Evolutionary conservation across 2,329 filamentous ascomycete genomes (phyloP).

Genomic region (Rhinocladiella similis): DNA sequence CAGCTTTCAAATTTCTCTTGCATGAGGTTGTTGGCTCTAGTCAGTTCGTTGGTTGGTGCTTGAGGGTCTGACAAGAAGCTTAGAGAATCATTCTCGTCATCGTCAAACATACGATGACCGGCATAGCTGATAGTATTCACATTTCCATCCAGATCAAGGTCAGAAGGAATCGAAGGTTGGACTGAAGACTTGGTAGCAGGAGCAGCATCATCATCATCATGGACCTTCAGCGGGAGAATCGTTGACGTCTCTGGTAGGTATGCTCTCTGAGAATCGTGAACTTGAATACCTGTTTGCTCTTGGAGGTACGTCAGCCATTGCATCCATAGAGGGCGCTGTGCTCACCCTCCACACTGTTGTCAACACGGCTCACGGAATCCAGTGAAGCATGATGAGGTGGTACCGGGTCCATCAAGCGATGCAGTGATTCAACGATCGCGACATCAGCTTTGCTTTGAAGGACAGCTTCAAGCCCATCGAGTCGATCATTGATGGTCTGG

Average conservation of each 20-base stretch:
- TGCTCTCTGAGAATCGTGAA: slow-evolving; percentile 11
- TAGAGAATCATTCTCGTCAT: slow-evolving; percentile 8
- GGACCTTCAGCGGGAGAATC: not conserved
- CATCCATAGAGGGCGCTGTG: not conserved
- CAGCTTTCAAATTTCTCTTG: slow-evolving; percentile 24
- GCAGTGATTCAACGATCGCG: slow-evolving; percentile 2
- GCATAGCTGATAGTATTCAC: slow-evolving; percentile 20
- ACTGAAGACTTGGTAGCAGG: not conserved
- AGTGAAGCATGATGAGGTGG: not conserved
- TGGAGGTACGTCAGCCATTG: not conserved
- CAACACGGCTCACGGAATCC: slow-evolving; percentile 13
- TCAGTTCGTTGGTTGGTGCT: slow-evolving; percentile 11
- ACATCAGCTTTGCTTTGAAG: slow-evolving; percentile 12
- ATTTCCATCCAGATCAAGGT: slow-evolving; percentile 24
- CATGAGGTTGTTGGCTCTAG: slow-evolving; percentile 16
- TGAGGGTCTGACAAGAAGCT: slow-evolving; percentile 9
- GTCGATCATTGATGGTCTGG: not conserved
- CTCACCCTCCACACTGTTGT: slow-evolving; percentile 5
- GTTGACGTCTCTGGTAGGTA: not conserved
- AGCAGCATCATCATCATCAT: no score
- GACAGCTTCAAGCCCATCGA: slow-evolving; percentile 1
- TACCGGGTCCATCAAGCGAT: not conserved
- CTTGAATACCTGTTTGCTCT: slow-evolving; percentile 1
- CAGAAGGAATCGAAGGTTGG: slow-evolving; percentile 14
- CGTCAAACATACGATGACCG: slow-evolving; percentile 1